Conservation (phyloP, 306 rosid species). For the Vigna angularis region DNA sequence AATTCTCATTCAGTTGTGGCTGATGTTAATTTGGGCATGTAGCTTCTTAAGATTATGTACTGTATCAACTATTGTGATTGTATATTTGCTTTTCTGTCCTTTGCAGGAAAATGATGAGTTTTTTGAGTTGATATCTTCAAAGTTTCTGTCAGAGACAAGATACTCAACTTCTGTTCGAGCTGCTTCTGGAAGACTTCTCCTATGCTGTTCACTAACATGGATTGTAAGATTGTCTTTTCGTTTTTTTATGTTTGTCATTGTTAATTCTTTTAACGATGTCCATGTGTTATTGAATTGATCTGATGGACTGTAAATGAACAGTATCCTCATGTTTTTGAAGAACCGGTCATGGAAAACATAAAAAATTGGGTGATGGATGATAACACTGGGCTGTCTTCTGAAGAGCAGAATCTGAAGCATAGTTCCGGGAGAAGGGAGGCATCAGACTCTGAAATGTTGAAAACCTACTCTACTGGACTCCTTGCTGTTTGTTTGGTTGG, state of each 20-base stretch:
- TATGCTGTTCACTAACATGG: slow-evolving; percentile 87
- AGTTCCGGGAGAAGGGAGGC: slow-evolving; percentile 64
- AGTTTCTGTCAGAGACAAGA: slow-evolving; percentile 74
- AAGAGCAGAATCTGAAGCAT: slow-evolving; percentile 67
- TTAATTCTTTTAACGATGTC: background rate
- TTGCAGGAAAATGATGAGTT: slow-evolving; percentile 91
- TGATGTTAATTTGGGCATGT: background rate
- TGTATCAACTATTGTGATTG: background rate
- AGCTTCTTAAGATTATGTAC: background rate
- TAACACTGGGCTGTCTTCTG: slow-evolving; percentile 49
- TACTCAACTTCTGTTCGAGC: slow-evolving; percentile 75
- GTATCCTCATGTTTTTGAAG: slow-evolving; percentile 97
- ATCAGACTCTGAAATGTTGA: slow-evolving; percentile 85
- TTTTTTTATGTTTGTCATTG: background rate
- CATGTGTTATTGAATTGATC: slow-evolving; percentile 18
- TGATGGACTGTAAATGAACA: slow-evolving; percentile 56
- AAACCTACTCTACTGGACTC: slow-evolving; percentile 90
- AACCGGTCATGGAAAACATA: slow-evolving; percentile 70
- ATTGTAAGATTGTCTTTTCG: slow-evolving; percentile 56
- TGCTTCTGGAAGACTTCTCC: slow-evolving; percentile 79
- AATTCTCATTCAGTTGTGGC: slow-evolving; percentile 9
- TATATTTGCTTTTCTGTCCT: slow-evolving; percentile 4
- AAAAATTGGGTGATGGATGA: slow-evolving; percentile 90
- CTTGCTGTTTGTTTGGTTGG: slow-evolving; percentile 82
- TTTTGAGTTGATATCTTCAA: slow-evolving; percentile 88